These are phyloP conservation scores for Acanthamoeba triangularis DNA, from an alignment of 208 protist genomes.

Conservation along the genomic window DNA sequence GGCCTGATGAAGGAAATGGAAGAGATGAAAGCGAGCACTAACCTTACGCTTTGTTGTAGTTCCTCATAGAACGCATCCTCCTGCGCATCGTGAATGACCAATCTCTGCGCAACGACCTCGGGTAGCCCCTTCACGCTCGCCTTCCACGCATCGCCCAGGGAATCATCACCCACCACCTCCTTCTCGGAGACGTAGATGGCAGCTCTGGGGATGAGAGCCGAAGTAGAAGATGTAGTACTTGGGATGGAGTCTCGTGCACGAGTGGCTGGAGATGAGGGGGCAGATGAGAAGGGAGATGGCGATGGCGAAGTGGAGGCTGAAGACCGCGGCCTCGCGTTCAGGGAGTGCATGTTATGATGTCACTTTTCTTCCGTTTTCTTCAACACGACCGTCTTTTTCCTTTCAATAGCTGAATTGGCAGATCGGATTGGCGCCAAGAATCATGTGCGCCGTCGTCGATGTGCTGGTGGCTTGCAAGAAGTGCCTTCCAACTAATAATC, in stretches of 20 bases:
- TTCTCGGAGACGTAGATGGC: neutral
- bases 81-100: neutral
- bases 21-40: neutral
- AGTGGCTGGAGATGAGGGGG: neutral
- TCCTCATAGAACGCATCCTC: slow-evolving; percentile 4
- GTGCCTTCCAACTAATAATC: neutral
- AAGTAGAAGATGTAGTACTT: neutral
- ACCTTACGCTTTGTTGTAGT: neutral
- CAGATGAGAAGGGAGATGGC: neutral
- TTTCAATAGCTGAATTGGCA: neutral
- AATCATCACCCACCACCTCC: neutral
- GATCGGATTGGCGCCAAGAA: neutral
- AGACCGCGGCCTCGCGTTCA: neutral
- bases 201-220: neutral
- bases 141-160: slow-evolving; percentile 4
- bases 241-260: neutral
- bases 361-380: neutral
- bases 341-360: neutral
- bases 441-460: neutral
- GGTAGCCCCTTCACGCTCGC: slow-evolving; percentile 8
- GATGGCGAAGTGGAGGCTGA: neutral
- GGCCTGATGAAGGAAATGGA: neutral
- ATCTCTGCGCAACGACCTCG: neutral
- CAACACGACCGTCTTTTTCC: neutral
- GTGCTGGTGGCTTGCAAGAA: neutral